Percentiles rank a stretch among this genome's conserved stretches.
phyloP scores from a whole-genome alignment of 306 rosid genomes.

The Senna tora region DNA sequence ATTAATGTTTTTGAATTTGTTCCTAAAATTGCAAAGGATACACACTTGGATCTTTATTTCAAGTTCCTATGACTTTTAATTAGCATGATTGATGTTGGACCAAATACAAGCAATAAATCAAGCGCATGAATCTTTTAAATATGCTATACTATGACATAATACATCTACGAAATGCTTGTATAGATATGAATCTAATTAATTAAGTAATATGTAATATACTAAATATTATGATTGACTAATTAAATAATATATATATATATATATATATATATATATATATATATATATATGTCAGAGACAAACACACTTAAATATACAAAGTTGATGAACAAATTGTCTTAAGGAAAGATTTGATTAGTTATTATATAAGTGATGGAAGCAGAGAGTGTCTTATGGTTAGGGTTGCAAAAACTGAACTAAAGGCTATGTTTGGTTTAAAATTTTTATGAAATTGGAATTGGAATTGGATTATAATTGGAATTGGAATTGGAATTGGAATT shows the following conservation, averaged over 20 bases:
- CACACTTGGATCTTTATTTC: slow-evolving; percentile 1
- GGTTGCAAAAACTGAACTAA: slow-evolving; percentile 3
- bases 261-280: background rate
- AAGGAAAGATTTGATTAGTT: background rate
- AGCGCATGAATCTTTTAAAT: background rate
- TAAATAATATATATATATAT: background rate
- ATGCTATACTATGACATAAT: slow-evolving; percentile 15
- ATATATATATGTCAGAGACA: background rate
- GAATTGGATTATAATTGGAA: no score
- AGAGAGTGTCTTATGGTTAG: slow-evolving; percentile 10
- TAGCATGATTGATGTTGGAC: slow-evolving; percentile 34
- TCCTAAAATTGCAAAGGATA: slow-evolving; percentile 13
- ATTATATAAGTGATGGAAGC: slow-evolving; percentile 20
- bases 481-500: no score
- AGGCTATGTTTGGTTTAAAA: no score
- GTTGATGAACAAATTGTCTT: slow-evolving; percentile 30
- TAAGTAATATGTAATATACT: background rate
- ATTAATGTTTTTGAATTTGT: background rate
- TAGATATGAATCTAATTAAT: slow-evolving; percentile 24
- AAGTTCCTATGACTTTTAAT: background rate
- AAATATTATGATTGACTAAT: background rate
- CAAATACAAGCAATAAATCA: slow-evolving; percentile 21
- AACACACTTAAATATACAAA: slow-evolving; percentile 14
- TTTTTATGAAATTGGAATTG: no score
- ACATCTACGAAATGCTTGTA: background rate